Base-by-base conservation (phyloP, 177 flowering plant species). In the Tripterygium wilfordii region DNA sequence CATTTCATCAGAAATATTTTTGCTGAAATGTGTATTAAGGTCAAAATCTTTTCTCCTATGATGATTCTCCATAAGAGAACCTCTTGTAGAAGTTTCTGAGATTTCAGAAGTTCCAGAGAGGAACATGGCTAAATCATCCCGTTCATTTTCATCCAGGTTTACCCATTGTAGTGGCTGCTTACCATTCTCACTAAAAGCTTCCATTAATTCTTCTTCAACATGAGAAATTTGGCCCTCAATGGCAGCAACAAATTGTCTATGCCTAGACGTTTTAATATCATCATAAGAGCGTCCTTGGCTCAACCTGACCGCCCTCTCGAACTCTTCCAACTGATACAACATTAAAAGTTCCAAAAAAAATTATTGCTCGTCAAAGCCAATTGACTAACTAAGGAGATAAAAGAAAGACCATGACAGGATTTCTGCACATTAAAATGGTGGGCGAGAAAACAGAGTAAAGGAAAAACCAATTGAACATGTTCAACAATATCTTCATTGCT, bases 321-420 rank as follows among this genome's bases (percentile, higher is more conserved):
- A 90, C 68, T 90, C 97, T 54, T 90, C 97, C 71, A 90, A 72
- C 97, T 89, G 73, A 50, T 53, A 48, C 54, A 51, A 20, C 29
- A 49, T 49, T 1, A 33, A 56, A 13, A 50, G 26, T 40, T 24
- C 10, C 41, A 25, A 12, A 53, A 22, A 56, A 29, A 36, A 48
- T 44, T 14, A 36, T 22, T 8, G 19, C 5, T 5, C 10, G 27
- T n/a, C 30, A 14, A 26, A 39, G 12, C n/a, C 14, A 24, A 39
- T 7, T 10, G 3, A 15, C 2, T 17, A 17, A 10, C 1, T 24
- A 45, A 29, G 16, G 8, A 1, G 46, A 42, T 18, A 27, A 3
- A 27, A 16, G 7, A 26, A 25, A 4, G 23, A 22, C 19, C 7
- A 9, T 10, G 23, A 15, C n/a, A n/a, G n/a, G n/a, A n/a, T n/a